Evolutionary conservation across 2,329 filamentous ascomycete species (phyloP).

Genomic region (Aaosphaeria pasadenensis): DNA sequence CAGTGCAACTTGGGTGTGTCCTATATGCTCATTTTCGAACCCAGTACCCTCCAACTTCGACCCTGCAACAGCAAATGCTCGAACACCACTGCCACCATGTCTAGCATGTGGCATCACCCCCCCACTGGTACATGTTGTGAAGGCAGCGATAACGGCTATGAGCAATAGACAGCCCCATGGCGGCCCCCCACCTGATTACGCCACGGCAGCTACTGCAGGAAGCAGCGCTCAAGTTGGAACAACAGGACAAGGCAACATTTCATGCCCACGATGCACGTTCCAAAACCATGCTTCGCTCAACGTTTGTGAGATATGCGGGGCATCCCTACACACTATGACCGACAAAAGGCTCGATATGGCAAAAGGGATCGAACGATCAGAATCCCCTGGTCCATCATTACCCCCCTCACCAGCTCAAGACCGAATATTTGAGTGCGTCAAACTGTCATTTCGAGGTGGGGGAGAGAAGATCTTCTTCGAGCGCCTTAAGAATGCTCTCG

Average conservation of each 20-base stretch:
- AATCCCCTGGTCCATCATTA: slow-evolving; percentile 76
- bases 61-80: slow-evolving; percentile 71
- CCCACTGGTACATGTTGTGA: slow-evolving; percentile 74
- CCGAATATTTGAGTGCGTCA: slow-evolving; percentile 72
- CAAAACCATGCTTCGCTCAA: slow-evolving; percentile 83
- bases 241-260: slow-evolving; percentile 12
- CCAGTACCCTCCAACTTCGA: slow-evolving; percentile 93
- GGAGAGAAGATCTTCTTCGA: slow-evolving; percentile 91
- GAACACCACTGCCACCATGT: slow-evolving; percentile 81
- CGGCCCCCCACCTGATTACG: slow-evolving; percentile 30
- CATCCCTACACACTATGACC: slow-evolving; percentile 60
- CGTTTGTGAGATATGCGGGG: slow-evolving; percentile 88
- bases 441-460: slow-evolving; percentile 85
- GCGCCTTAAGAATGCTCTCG: slow-evolving; percentile 78
- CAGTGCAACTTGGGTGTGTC: slow-evolving; percentile 87
- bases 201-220: slow-evolving; percentile 25
- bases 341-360: slow-evolving; percentile 42
- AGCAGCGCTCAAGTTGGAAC: not conserved
- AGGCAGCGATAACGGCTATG: slow-evolving; percentile 78
- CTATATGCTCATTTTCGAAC: slow-evolving; percentile 94
- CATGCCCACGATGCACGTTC: slow-evolving; percentile 88
- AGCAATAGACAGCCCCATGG: slow-evolving; percentile 50
- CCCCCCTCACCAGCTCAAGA: slow-evolving; percentile 43
- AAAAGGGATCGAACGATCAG: slow-evolving; percentile 49
- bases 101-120: slow-evolving; percentile 93